phyloP scores from a whole-genome alignment of 805 yeast genomes.

The Metschnikowia similis region DNA sequence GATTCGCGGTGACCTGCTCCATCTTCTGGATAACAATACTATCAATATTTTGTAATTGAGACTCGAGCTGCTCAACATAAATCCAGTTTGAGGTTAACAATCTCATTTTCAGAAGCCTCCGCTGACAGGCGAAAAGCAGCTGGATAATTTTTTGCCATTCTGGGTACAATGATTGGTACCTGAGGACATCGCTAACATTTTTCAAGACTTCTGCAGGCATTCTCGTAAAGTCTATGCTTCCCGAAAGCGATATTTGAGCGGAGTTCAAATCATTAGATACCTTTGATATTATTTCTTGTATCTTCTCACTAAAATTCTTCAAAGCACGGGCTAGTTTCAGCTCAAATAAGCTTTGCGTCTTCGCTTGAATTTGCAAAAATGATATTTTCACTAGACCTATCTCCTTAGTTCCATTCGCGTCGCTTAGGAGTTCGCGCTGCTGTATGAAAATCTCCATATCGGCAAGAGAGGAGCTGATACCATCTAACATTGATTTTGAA shows the following conservation, averaged over 20 bases:
- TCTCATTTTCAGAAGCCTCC: slow-evolving; percentile 38
- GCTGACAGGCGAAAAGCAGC: slow-evolving; percentile 26
- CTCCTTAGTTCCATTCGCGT: background rate
- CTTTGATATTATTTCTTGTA: background rate
- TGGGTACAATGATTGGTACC: background rate
- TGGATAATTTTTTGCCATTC: slow-evolving; percentile 11
- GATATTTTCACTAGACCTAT: slow-evolving; percentile 4
- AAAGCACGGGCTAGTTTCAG: background rate
- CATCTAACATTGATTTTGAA: background rate
- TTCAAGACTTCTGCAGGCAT: background rate
- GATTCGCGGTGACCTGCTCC: slow-evolving; percentile 36
- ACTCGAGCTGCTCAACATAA: slow-evolving; percentile 58
- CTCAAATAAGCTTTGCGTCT: slow-evolving; percentile 1
- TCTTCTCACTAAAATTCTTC: slow-evolving; percentile 3
- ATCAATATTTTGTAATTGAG: slow-evolving; percentile 39
- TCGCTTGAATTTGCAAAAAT: slow-evolving; percentile 3
- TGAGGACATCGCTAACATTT: background rate
- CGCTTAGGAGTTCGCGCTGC: background rate
- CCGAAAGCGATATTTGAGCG: slow-evolving; percentile 5
- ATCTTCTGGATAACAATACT: slow-evolving; percentile 35
- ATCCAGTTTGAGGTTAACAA: slow-evolving; percentile 54
- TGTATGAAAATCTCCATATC: background rate
- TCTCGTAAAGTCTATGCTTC: background rate
- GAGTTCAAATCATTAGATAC: slow-evolving; percentile 4
- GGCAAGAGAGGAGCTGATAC: background rate